Percentiles rank a stretch among this genome's conserved stretches.
phyloP scores from a whole-genome alignment of 2,329 filamentous ascomycete genomes.

The Penicillium vulpinum region DNA sequence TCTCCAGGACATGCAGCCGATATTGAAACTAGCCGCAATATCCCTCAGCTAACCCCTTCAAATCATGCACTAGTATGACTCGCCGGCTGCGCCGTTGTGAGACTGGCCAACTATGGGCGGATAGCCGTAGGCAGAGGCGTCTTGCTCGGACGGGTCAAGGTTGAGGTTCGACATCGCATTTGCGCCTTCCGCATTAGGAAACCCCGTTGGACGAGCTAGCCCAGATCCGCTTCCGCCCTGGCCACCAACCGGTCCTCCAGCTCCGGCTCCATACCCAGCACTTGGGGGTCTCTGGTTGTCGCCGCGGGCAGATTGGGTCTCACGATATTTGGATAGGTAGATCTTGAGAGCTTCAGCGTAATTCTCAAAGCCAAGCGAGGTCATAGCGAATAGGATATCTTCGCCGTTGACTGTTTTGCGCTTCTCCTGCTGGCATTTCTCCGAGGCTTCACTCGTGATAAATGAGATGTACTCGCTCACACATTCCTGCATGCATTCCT shows the following conservation, averaged over 20 bases:
- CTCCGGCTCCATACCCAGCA: constrained; percentile 46
- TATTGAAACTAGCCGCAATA: background rate
- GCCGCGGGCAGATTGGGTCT: constrained; percentile 79
- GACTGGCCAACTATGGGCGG: constrained; percentile 47
- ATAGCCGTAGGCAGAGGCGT: constrained; percentile 48
- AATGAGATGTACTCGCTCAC: constrained; percentile 99
- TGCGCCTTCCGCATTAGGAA: constrained; percentile 44
- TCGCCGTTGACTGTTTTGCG: constrained; percentile 98
- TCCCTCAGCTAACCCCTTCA: background rate
- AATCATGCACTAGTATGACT: constrained; percentile 39
- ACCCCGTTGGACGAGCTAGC: constrained; percentile 34
- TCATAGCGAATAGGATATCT: constrained; percentile 98
- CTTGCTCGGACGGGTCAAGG: constrained; percentile 49
- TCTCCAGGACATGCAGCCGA: background rate
- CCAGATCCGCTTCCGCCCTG: constrained; percentile 14
- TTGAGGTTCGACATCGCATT: constrained; percentile 47
- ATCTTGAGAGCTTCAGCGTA: constrained; percentile 98
- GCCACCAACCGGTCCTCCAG: constrained; percentile 42
- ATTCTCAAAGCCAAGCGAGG: constrained; percentile 96
- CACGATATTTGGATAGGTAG: constrained; percentile 94
- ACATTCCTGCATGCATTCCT: constrained; percentile 99
- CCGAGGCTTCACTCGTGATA: constrained; percentile 98
- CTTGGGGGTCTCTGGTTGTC: constrained; percentile 60
- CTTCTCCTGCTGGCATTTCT: constrained; percentile 99
- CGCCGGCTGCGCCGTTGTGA: constrained; percentile 50